These are phyloP conservation scores for Flaveria sonorensis DNA, from an alignment of 129 eudicot genomes.

Conservation along the genomic window DNA sequence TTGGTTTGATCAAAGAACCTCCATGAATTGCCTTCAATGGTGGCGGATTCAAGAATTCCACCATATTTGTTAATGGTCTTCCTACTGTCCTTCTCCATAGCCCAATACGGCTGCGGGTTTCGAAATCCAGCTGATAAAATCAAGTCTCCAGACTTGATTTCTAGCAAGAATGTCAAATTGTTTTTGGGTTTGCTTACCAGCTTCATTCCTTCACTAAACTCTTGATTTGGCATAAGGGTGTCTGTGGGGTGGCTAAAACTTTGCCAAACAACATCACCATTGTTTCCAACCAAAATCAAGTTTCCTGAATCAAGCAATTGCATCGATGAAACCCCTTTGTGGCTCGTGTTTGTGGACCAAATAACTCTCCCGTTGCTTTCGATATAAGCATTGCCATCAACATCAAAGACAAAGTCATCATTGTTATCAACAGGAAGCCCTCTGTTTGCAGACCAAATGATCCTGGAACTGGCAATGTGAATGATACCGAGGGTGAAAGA, in stretches of 20 bases:
- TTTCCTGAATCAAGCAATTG: slow-evolving; percentile 57
- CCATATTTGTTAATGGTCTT: slow-evolving; percentile 52
- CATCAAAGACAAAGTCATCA: slow-evolving; percentile 38
- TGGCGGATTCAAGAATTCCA: slow-evolving; percentile 45
- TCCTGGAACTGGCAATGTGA: slow-evolving; percentile 25
- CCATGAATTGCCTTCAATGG: slow-evolving; percentile 67
- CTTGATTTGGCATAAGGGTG: slow-evolving; percentile 68
- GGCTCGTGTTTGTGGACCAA: slow-evolving; percentile 39
- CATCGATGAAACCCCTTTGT: slow-evolving; percentile 38
- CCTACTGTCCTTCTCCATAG: slow-evolving; percentile 60
- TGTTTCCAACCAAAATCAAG: slow-evolving; percentile 53
- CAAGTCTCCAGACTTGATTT: slow-evolving; percentile 66
- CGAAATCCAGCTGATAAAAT: slow-evolving; percentile 58
- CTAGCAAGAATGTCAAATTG: slow-evolving; percentile 63
- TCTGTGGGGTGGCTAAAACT: slow-evolving; percentile 76
- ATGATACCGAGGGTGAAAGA: slow-evolving; percentile 30
- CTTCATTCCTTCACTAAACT: slow-evolving; percentile 57
- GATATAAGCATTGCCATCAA: slow-evolving; percentile 34
- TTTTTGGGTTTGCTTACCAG: slow-evolving; percentile 56
- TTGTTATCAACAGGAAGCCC: slow-evolving; percentile 15
- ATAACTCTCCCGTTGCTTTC: slow-evolving; percentile 27
- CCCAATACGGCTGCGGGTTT: slow-evolving; percentile 81
- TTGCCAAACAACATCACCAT: slow-evolving; percentile 66
- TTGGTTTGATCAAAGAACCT: slow-evolving; percentile 61
- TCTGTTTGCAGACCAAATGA: slow-evolving; percentile 44